Base-by-base conservation (phyloP, 1,284 basidiomycete species). In the Moesziomyces aphidis region DNA sequence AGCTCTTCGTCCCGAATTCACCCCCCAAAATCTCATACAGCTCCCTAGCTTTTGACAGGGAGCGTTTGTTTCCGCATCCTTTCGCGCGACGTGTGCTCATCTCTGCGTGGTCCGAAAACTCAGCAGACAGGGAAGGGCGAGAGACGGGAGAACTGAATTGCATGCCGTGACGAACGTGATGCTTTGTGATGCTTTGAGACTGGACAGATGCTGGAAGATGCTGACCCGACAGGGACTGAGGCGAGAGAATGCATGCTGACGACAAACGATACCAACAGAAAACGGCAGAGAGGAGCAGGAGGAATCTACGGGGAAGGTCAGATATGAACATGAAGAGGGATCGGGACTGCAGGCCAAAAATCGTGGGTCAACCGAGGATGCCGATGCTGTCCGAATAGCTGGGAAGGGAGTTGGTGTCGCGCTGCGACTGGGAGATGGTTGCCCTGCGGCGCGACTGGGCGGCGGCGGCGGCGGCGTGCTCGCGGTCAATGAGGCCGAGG, bases 351-450 rank as follows among this genome's bases (percentile, higher is more conserved):
- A 21, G 42, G 26, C 13, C 39, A 42, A 36, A 45, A 7, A 13
- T 19, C 15, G 11, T 42, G 39, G 19, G 31, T 55, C 52, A 73
- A 47, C 61, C 72, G 21, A 74, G 61, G 48, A 74, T 70, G 39
- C 67, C 67, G 39, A 70, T 70, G 45, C 73, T 75, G 24, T 75
- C 73, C 13, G 57, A 62, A 34, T 75, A 75, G 34, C 68, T 75
- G 4, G 73, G 73, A 1, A 71, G 68, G 2, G 53, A 45, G 49
- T 64, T 48, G 5, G 17, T 39, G 19, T 50, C 34, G 7, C 22
- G 50, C 13, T 50, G 39, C 5, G 48, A 31, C 3, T 31, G 45
- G 19, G 71, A 58, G 54, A 68, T 55, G 4, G 64, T 68, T 5
- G 51, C 53, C 21, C 64, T 53, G 39, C 61, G 57, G n/a, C 64